Base-by-base conservation (phyloP, 1,284 basidiomycete species). In the Takashimella koratensis region DNA sequence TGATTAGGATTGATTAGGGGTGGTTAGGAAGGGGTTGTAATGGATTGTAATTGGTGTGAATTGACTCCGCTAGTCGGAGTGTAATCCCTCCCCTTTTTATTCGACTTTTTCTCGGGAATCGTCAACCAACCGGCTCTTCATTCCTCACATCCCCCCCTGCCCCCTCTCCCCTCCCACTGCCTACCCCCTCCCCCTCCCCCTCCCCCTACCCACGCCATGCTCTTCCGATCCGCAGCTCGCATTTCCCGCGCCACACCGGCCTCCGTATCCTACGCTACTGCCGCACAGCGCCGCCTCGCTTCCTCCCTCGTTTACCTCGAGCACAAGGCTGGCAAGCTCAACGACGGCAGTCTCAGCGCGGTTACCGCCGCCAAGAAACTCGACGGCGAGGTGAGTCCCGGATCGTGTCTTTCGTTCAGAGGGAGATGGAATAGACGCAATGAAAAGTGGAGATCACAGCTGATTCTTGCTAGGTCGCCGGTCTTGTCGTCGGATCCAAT, bases 301-400 rank as follows among this genome's bases (percentile, higher is more conserved):
- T 78, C 78, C 46, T 78, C 90, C 0, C 83, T 97, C 19, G 84
- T 97, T 47, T 88, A 90, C 65, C 79, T 97, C 57, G 95, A 97
- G 76, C 91, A 97, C 75, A 84, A 84, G 54, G 81, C 83, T 49
- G 92, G 91, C 45, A 81, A 82, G 61, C 82, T 98, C 63, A 90
- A 92, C 59, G 82, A 90, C 4, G 85, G 84, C 8, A 87, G 88
- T n/a, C 81, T 96, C 53, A 90, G 87, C 27, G 94, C 95, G 36
- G 77, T 98, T 60, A 90, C 90, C 1, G 94, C 94, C 24, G 94
- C 94, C 1, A 79, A 84, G 60, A 81, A 87, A 64, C 81, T 98
- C 11, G 79, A 78, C 21, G 90, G 89, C 5, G 80, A 76, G 52
- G 74, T 76, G 53, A 66, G 73, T 60, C 20, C 3, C 12, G 16